Evolutionary conservation across 495 filamentous ascomycete genomes (phyloP).

Genomic region (Evernia prunastri): DNA sequence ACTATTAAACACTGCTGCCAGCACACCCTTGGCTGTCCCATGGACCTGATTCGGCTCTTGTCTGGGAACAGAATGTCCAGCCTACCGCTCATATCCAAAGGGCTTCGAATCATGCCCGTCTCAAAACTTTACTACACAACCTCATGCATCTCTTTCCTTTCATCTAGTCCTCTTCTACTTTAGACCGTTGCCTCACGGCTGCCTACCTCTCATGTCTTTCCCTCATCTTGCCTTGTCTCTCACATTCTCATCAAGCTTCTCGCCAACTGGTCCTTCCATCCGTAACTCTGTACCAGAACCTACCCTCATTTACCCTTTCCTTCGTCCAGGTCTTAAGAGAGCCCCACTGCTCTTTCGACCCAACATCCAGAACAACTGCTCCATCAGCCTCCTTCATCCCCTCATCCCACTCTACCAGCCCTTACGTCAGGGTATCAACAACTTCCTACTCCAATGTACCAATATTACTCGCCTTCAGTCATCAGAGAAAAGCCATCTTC

Average conservation of each 20-base stretch:
- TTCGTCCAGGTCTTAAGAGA: constrained; percentile 1
- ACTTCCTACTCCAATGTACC: constrained; percentile 9
- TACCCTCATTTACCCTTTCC: neutral
- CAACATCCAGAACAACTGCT: neutral
- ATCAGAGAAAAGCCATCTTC: constrained; percentile 9
- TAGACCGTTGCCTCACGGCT: neutral
- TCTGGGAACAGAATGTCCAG: neutral
- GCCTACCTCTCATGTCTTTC: constrained; percentile 7
- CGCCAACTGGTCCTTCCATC: neutral
- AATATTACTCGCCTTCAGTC: constrained; percentile 9
- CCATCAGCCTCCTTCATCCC: constrained; percentile 2
- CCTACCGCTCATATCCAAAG: neutral
- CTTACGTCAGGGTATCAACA: neutral
- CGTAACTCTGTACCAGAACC: neutral
- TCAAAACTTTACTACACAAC: neutral
- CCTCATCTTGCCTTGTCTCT: neutral
- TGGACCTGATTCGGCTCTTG: neutral
- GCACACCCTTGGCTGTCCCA: neutral
- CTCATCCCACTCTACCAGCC: constrained; percentile 4
- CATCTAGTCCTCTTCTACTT: neutral
- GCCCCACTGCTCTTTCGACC: neutral
- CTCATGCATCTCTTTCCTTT: constrained; percentile 8
- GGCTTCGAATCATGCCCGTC: neutral
- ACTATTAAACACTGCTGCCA: neutral
- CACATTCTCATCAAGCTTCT: too few species aligned